Evolutionary conservation across 2,329 filamentous ascomycete genomes (phyloP), one percentile per base, ranked within the genome.

Genomic region (Aspergillus carbonarius): DNA sequence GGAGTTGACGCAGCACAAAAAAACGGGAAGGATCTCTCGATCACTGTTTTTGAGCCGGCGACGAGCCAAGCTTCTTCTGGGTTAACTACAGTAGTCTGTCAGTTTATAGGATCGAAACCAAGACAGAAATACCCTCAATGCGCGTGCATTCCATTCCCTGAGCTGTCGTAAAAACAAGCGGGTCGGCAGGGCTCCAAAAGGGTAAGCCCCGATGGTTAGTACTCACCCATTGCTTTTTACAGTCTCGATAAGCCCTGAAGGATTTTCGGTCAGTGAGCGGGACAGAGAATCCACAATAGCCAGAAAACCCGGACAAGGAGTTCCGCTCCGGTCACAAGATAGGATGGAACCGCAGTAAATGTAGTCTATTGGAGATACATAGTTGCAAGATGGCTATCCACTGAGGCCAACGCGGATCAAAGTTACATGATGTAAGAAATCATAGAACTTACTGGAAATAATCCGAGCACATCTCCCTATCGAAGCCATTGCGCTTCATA

Each of bases 141-240:
- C 20, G 48, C 18, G 42, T 13, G 25, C 5, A 44, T 30, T 30
- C 25, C 25, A 12, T 15, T 32, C 27, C 7, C 17, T 13, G 12
- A 51, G 23, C 12, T 25, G 8, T 30, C 4, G n/a, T 30, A 3
- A 17, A 17, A 44, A 30, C 25, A 4, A 35, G 34, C 23, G 9
- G 27, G 37, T 34, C 18, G 39, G 12, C 8, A 20, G 20, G 25
- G 23, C 39, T 6, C 10, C 23, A 39, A 18, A 42, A 30, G 34
- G 10, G 10, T 9, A 53, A 25, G 25, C 35, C 2, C 2, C 8
- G 23, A 27, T 17, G 23, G 32, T 17, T 34, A 4, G n/a, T 39
- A 78, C 85, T 69, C 82, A 96, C 92, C 93, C 93, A 97, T 80
- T 88, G 84, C 78, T 96, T 93, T 76, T 97, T 97, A 78, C 93